These are phyloP conservation scores for Aspergillus asperescens DNA, from an alignment of 495 filamentous ascomycete species.

Conservation along the genomic window DNA sequence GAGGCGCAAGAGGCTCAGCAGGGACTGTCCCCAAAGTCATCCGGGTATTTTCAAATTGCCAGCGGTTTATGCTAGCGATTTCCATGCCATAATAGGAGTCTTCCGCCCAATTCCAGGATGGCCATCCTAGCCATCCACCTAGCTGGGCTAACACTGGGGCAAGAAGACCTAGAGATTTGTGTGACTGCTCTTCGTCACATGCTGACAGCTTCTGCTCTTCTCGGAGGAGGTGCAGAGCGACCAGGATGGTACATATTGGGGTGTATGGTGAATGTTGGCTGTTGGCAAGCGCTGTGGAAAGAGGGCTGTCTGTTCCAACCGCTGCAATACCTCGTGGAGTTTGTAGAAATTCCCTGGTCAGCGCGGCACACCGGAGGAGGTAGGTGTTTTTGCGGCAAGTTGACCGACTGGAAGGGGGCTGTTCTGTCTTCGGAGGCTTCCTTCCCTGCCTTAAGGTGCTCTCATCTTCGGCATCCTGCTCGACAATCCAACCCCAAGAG, in stretches of 20 bases:
- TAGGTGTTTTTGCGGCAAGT: constrained; percentile 46
- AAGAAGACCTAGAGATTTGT: constrained; percentile 49
- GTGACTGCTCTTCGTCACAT: constrained; percentile 50
- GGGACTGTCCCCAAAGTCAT: constrained; percentile 42
- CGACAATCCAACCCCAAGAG: constrained; percentile 71
- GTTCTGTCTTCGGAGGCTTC: constrained; percentile 22
- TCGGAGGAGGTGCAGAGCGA: constrained; percentile 74
- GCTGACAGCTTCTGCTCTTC: constrained; percentile 86
- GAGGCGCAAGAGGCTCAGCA: constrained; percentile 58
- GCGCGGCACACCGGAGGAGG: constrained; percentile 37
- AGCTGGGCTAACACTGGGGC: constrained; percentile 73
- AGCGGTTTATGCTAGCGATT: constrained; percentile 54
- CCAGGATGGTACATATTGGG: constrained; percentile 61
- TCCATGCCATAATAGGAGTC: constrained; percentile 65
- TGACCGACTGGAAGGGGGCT: constrained; percentile 24
- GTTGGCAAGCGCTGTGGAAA: constrained; percentile 55
- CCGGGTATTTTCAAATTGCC: constrained; percentile 54
- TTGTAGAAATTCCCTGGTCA: constrained; percentile 54
- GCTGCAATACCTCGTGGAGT: constrained; percentile 47
- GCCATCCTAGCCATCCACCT: constrained; percentile 79
- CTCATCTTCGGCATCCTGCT: constrained; percentile 48
- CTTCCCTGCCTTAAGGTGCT: constrained; percentile 17
- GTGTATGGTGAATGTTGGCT: constrained; percentile 50
- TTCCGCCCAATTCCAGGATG: constrained; percentile 54
- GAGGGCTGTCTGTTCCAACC: constrained; percentile 50